phyloP scores from a whole-genome alignment of 73 alveolate genomes.

The Uronychia setigera region DNA sequence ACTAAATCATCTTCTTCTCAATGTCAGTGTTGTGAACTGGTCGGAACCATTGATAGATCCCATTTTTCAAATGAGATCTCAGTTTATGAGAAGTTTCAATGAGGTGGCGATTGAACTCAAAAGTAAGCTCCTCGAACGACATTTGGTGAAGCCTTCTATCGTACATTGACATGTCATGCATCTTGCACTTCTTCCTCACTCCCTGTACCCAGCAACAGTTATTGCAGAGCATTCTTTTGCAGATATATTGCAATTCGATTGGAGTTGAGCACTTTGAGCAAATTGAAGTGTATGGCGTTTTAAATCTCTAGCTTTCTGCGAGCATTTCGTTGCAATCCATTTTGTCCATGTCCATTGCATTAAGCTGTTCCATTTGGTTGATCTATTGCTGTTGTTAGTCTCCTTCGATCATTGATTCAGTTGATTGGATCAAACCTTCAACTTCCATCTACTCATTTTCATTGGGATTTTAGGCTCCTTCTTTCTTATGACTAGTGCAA shows the following conservation, averaged over 20 bases:
- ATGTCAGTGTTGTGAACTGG: conserved; percentile 1
- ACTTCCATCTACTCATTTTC: no score
- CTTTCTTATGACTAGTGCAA: no score
- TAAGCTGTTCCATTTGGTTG: no score
- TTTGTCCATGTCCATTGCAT: no score
- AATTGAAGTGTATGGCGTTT: background rate
- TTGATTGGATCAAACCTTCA: no score
- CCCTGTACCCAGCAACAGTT: background rate
- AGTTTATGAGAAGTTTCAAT: conserved; percentile 2
- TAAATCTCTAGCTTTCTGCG: no score
- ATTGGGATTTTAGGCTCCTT: no score
- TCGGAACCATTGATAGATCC: conserved; percentile 14
- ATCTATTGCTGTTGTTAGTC: no score
- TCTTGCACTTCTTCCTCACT: background rate
- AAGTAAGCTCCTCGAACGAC: background rate
- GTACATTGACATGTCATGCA: background rate
- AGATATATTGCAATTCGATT: background rate
- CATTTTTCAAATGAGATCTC: background rate
- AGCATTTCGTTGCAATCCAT: no score
- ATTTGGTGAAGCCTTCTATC: background rate
- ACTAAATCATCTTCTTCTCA: background rate
- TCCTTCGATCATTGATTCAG: no score
- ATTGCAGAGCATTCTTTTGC: background rate
- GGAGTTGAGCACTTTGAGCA: background rate
- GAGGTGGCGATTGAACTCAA: background rate